Base-by-base conservation (phyloP, 164 flowering plant species). In the Pachysandra terminalis region DNA sequence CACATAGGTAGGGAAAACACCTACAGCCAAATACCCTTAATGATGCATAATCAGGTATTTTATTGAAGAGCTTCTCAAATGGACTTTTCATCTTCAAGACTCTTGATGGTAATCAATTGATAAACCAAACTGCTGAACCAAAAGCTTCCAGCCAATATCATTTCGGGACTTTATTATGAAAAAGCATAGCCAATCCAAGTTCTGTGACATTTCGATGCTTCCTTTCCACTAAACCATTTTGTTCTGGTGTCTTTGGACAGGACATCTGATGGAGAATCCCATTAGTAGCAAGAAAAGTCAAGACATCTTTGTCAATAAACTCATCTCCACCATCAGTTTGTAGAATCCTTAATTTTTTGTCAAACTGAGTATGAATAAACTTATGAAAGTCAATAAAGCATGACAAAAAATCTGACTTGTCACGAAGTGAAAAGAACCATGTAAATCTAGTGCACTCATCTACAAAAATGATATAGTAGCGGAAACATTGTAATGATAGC, bases 211-310 rank as follows among this genome's bases (percentile, higher is more conserved):
- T 35, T 12, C 51, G 2, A 37, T 37, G 28, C 9, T 56, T 24
- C 12, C 26, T 5, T 40, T 40, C 45, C 45, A 40, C 45, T 10
- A 40, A 10, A 5, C 68, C 68, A 55, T 65, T 65, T 55, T 65
- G 68, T 10, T 65, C 28, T 1, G 55, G 68, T 35, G 68, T 65
- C 9, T 32, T 13, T 5, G 27, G 60, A 5, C 51, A 54, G 0
- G 60, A 17, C 45, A 40, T 40, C 10, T 40, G 45, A 10, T 40
- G 10, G 10, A 5, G 45, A 10, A 40, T 40, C 10, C 60, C 68
- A 65, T 55, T 16, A 14, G 19, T 9, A 1, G 15, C 0, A n/a
- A 54, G 55, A 32, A 28, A 35, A 21, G 25, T 19, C 0, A 61
- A 8, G 9, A 37, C 2, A 4, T 61, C 52, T 1, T 22, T 19